A percentile compares a stretch with the other conserved stretches of the same genome.
These are phyloP conservation scores for Ammopiptanthus mongolicus DNA, from an alignment of 306 rosid genomes.

Conservation along the genomic window DNA sequence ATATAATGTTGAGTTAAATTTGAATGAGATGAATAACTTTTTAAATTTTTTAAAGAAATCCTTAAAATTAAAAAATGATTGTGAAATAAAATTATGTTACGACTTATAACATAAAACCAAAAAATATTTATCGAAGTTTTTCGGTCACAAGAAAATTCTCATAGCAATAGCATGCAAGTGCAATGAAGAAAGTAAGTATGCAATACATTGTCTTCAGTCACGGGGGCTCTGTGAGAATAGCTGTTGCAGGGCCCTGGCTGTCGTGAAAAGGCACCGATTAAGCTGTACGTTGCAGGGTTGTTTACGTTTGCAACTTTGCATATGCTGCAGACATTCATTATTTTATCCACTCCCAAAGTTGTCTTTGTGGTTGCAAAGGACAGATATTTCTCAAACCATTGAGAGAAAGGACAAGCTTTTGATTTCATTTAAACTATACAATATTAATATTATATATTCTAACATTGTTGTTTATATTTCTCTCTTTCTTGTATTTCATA, in stretches of 20 bases:
- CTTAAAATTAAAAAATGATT: no score
- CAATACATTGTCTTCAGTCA: slow-evolving; percentile 18
- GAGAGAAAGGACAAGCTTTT: not conserved
- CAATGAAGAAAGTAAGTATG: not conserved
- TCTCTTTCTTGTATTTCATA: no score
- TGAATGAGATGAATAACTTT: no score
- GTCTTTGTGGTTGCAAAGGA: not conserved
- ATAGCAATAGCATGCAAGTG: not conserved
- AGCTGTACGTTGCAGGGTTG: not conserved
- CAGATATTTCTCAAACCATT: not conserved
- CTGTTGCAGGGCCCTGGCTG: not conserved
- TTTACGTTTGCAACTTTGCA: not conserved
- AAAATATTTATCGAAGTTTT: not conserved
- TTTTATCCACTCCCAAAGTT: not conserved
- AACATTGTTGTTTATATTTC: no score
- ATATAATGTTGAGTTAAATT: no score
- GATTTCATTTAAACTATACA: not conserved
- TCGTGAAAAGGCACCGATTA: slow-evolving; percentile 17
- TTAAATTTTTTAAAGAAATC: no score
- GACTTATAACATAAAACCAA: no score
- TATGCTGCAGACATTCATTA: not conserved
- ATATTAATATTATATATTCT: no score
- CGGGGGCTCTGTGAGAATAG: slow-evolving; percentile 22
- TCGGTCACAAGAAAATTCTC: not conserved
- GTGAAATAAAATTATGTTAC: no score